Conservation (phyloP, 345 rosid species). For the Syzygium aromaticum region DNA sequence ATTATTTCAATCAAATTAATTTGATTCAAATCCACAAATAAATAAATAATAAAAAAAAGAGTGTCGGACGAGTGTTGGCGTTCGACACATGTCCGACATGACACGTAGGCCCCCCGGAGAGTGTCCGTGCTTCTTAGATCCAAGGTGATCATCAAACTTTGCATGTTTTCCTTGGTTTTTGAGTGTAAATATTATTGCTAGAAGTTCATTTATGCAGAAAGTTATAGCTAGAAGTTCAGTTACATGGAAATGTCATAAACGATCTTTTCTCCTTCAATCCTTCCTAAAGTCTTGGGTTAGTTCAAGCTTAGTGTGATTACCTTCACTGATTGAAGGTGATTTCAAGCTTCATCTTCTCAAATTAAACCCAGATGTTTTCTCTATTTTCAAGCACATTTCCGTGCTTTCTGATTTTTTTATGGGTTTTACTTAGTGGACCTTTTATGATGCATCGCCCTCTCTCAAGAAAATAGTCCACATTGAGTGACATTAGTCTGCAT, state of each 20-base stretch:
- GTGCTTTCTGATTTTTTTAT: background rate
- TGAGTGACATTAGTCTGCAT: background rate
- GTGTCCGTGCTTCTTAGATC: background rate
- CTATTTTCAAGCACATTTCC: background rate
- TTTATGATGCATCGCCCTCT: background rate
- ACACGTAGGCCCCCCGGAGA: too few relatives aligned
- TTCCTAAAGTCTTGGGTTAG: background rate
- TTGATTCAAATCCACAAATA: too few relatives aligned
- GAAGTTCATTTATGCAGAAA: background rate
- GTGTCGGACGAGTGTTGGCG: too few relatives aligned
- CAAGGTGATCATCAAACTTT: background rate
- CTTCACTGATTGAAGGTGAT: background rate
- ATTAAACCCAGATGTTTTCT: background rate
- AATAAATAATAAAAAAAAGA: too few relatives aligned
- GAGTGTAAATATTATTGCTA: background rate
- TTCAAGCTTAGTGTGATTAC: background rate
- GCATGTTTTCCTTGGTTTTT: background rate
- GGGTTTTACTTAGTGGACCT: background rate
- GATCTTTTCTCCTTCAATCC: background rate
- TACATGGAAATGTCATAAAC: background rate
- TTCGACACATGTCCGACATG: too few relatives aligned
- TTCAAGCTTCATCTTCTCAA: background rate
- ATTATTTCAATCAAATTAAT: too few relatives aligned
- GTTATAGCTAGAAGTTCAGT: background rate
- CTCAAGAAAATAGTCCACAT: background rate